These are phyloP conservation scores for Neocucurbitaria cava DNA, from an alignment of 2,329 filamentous ascomycete genomes.

Conservation along the genomic window DNA sequence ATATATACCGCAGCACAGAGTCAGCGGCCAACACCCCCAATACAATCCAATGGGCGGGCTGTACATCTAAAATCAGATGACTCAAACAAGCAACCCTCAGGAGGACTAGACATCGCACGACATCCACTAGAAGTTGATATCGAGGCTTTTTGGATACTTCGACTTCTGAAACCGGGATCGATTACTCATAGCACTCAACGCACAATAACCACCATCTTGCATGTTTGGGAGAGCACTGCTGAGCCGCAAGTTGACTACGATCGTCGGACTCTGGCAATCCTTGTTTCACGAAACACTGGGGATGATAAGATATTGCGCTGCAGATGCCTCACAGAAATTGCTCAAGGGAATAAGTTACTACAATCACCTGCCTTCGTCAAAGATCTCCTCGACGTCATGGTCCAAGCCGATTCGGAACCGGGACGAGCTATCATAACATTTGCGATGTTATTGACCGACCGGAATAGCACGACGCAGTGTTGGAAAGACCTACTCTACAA, in stretches of 20 bases:
- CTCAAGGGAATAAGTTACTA: slow-evolving; percentile 3
- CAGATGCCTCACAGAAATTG: slow-evolving; percentile 28
- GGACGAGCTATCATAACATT: slow-evolving; percentile 24
- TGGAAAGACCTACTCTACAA: slow-evolving; percentile 32
- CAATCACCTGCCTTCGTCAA: slow-evolving; percentile 17
- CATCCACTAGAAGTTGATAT: slow-evolving; percentile 21
- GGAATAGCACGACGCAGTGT: slow-evolving; percentile 14
- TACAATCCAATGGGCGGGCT: background rate
- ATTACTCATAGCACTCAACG: slow-evolving; percentile 12
- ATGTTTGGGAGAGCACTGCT: slow-evolving; percentile 25
- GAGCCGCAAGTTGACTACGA: slow-evolving; percentile 4
- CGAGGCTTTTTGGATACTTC: slow-evolving; percentile 26
- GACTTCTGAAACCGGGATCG: slow-evolving; percentile 15
- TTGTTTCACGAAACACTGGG: slow-evolving; percentile 12
- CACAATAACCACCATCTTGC: slow-evolving; percentile 22
- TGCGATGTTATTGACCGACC: slow-evolving; percentile 19
- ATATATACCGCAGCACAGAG: slow-evolving; percentile 19
- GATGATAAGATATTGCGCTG: slow-evolving; percentile 15
- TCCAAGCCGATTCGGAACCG: background rate
- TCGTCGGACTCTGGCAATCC: slow-evolving; percentile 24
- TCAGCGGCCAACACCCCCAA: background rate
- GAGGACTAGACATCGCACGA: background rate
- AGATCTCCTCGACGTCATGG: slow-evolving; percentile 16
- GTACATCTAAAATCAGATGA: background rate
- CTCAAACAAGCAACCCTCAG: background rate